Base-by-base conservation (phyloP, 306 rosid species). In the Citrullus colocynthis region DNA sequence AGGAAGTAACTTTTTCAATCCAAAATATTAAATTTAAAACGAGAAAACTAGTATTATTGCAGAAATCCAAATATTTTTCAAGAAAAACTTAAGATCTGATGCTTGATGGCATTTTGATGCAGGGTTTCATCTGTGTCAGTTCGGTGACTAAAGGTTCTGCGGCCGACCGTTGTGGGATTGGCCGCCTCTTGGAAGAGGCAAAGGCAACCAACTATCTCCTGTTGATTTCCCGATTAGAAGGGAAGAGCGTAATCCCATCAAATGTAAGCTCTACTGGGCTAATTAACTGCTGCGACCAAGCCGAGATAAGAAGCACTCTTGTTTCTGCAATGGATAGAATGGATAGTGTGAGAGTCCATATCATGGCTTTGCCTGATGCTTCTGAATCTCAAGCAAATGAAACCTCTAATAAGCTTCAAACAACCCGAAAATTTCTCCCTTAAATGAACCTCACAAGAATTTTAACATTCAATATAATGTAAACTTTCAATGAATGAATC, bases 191-290 rank as follows among this genome's bases (percentile, higher is more conserved):
- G 45, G 84, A 79, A 36, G 88, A 85, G 64, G 88, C 90, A 62
- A 62, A 10, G 51, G 76, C 66, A 14, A 78, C 52, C 60, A 85
- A 85, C 10, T 65, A 78, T 75, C 75, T 77, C 18, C 83, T 85
- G 30, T 82, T 83, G 77, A 80, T 87, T 24, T 85, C 90, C 44
- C 78, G 87, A 39, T 20, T 85, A 57, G 88, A 85, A 80, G 80
- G 84, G 58, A 87, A 81, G 82, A 83, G 80, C 79, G 20, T 85
- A 37, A 81, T 83, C 76, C 90, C 90, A n/a, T 83, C 87, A 6
- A 59, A 63, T 16, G 84, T 59, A 16, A 48, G 87, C 83, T 74
- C 78, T 2, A 73, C 74, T 6, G 90, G 87, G 49, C 85, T 81
- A 39, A 63, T 87, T 74, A 78, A 85, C 64, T 85, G 88, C 18